Base-by-base conservation (phyloP, 768 basidiomycete species). In the Lactarius hengduanensis region DNA sequence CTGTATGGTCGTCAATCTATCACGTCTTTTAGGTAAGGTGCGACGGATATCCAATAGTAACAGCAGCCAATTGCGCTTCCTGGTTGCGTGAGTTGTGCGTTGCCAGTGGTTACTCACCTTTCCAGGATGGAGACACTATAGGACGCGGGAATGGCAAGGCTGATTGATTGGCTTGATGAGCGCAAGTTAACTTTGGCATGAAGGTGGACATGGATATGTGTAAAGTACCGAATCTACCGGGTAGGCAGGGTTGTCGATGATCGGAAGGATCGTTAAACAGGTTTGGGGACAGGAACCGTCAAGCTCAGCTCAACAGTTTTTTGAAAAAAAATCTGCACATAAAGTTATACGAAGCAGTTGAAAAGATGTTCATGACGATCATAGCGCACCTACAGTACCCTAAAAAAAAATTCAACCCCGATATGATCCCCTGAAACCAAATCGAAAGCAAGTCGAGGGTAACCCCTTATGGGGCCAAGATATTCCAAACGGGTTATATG, bases 371-470 rank as follows among this genome's bases (percentile, higher is more conserved):
- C 40, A 40, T 16, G 40, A 40, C 40, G 34, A 34, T 36, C 34
- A 36, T 36, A 32, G 32, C 32, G 32, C 4, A 30, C 30, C 30
- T 30, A 30, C 34, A 9, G 34, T 11, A 28, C 28, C 32, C 32
- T 26, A 18, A n/a, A 36, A n/a, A 34, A 16, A 58, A 18, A 6
- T 56, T 22, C 28, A 57, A 32, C 32, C 32, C 32, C 6, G 32
- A 32, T 30, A 30, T 6, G 32, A 32, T 32, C 45, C 43, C 50
- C n/a, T 18, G 32, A 65, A 64, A 16, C 32, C 57, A 64, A 64
- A 40, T 40, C 40, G 40, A 16, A 6, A 40, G 40, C 11, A 10
- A 38, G 36, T 38, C 36, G 15, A 40, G 40, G 40, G 40, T 16
- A 36, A 22, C 8, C 36, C 20, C 63, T 11, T 30, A 45, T 40